Percentiles rank a stretch among this genome's conserved stretches.
Evolutionary conservation across 208 protist species (phyloP).

Genomic region (Trypanosoma mega): DNA sequence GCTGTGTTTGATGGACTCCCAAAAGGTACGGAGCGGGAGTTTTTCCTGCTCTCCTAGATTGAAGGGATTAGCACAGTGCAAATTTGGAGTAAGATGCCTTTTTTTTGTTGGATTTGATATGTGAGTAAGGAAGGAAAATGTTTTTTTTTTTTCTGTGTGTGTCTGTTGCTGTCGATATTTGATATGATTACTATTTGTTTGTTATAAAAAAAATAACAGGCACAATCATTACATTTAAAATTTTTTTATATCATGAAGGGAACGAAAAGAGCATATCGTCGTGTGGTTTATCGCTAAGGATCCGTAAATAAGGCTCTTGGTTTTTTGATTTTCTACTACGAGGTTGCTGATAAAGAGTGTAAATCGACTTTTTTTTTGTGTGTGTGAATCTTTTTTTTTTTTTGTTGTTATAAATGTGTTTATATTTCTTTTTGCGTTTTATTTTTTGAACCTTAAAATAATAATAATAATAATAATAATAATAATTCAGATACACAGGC

Average conservation of each 20-base stretch:
- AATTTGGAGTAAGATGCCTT: conserved; percentile 1
- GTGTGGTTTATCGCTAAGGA: conserved; percentile 6
- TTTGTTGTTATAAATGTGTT: no score
- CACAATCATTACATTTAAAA: no score
- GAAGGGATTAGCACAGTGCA: neutral
- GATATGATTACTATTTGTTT: no score
- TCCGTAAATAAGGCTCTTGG: no score
- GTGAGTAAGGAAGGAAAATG: no score
- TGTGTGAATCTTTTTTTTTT: neutral
- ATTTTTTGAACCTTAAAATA: neutral
- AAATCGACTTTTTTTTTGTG: neutral
- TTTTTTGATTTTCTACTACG: conserved; percentile 1
- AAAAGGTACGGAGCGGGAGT: conserved; percentile 22
- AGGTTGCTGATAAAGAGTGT: neutral
- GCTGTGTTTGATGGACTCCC: conserved; percentile 51
- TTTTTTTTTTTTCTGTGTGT: no score
- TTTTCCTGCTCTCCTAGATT: conserved; percentile 49
- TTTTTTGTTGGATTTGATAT: conserved; percentile 3
- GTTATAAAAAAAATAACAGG: no score
- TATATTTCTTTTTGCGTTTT: conserved; percentile 12
- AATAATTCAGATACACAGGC: neutral
- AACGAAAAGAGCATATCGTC: no score
- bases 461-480: neutral
- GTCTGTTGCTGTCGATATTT: no score
- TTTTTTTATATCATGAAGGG: no score